phyloP scores from a whole-genome alignment of 2,329 filamentous ascomycete species.

The Alternaria ethzedia region DNA sequence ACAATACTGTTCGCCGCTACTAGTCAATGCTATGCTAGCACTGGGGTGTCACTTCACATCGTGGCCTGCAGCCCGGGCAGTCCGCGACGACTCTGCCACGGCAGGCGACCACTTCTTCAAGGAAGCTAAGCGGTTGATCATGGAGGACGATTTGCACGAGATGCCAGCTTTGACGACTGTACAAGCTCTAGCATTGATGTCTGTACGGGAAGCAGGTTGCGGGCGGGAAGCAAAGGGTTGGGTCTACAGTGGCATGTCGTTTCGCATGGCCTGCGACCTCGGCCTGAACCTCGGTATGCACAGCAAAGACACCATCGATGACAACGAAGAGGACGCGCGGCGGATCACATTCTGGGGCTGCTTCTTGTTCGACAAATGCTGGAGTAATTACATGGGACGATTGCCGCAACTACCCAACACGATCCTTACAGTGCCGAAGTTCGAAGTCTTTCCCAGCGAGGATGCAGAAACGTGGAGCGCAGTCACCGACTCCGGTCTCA shows the following conservation, averaged over 20 bases:
- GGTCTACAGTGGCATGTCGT: slow-evolving; percentile 98
- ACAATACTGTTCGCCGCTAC: slow-evolving; percentile 82
- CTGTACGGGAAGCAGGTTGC: slow-evolving; percentile 92
- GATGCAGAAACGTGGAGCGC: slow-evolving; percentile 87
- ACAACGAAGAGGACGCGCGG: slow-evolving; percentile 86
- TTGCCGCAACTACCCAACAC: slow-evolving; percentile 83
- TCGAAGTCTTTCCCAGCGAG: slow-evolving; percentile 88
- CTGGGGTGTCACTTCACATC: slow-evolving; percentile 93
- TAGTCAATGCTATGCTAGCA: slow-evolving; percentile 94
- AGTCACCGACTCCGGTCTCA: slow-evolving; percentile 83
- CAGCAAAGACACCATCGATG: slow-evolving; percentile 65
- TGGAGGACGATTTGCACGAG: slow-evolving; percentile 93
- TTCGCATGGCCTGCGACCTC: slow-evolving; percentile 94
- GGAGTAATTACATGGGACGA: slow-evolving; percentile 95
- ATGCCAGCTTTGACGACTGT: slow-evolving; percentile 87
- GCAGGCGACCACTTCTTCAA: slow-evolving; percentile 96
- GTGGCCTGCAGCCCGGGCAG: slow-evolving; percentile 72
- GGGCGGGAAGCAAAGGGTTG: slow-evolving; percentile 93
- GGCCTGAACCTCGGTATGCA: slow-evolving; percentile 82
- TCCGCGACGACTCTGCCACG: slow-evolving; percentile 77
- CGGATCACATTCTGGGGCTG: slow-evolving; percentile 97
- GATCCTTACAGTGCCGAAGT: slow-evolving; percentile 83
- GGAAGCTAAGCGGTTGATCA: slow-evolving; percentile 86
- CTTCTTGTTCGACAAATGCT: slow-evolving; percentile 98
- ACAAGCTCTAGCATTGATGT: slow-evolving; percentile 94